phyloP scores from a whole-genome alignment of 139 green algal genomes.

The Chlamydomonas incerta region DNA sequence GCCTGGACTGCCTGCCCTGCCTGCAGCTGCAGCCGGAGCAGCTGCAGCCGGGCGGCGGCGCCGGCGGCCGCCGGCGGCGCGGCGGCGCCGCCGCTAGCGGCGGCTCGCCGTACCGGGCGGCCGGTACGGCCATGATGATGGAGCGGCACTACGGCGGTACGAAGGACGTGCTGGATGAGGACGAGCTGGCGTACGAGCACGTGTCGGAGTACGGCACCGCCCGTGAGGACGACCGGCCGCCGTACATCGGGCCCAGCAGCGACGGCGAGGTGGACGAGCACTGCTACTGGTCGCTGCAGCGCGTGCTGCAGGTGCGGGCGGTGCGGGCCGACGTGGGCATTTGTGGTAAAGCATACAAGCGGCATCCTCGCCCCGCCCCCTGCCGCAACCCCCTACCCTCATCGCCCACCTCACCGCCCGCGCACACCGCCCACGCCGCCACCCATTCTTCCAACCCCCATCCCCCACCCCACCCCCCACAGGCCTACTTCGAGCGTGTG shows the following conservation, averaged over 20 bases:
- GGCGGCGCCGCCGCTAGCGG: background rate
- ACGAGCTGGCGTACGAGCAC: background rate
- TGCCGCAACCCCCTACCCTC: too few species aligned
- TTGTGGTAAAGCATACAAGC: too few species aligned
- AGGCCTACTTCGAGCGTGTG: conserved; percentile 70
- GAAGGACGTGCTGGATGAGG: too few species aligned
- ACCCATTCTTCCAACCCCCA: background rate
- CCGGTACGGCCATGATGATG: background rate
- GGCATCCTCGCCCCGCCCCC: too few species aligned
- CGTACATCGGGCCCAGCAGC: conserved; percentile 26
- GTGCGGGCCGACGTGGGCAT: background rate
- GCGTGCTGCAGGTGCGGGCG: conserved; percentile 45
- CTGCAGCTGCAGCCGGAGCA: background rate
- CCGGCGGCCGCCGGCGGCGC: background rate
- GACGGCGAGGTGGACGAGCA: conserved; percentile 29
- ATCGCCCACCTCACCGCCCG: too few species aligned
- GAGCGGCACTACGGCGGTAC: background rate
- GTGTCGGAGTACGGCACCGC: background rate
- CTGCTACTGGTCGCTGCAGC: conserved; percentile 49
- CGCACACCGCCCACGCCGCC: background rate
- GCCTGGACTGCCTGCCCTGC: conserved; percentile 79
- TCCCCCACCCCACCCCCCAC: background rate
- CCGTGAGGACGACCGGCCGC: conserved; percentile 19
- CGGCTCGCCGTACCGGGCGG: background rate
- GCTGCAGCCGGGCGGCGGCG: too few species aligned